Evolutionary conservation across 2,329 filamentous ascomycete genomes (phyloP).

Genomic region (Exserohilum turcica): DNA sequence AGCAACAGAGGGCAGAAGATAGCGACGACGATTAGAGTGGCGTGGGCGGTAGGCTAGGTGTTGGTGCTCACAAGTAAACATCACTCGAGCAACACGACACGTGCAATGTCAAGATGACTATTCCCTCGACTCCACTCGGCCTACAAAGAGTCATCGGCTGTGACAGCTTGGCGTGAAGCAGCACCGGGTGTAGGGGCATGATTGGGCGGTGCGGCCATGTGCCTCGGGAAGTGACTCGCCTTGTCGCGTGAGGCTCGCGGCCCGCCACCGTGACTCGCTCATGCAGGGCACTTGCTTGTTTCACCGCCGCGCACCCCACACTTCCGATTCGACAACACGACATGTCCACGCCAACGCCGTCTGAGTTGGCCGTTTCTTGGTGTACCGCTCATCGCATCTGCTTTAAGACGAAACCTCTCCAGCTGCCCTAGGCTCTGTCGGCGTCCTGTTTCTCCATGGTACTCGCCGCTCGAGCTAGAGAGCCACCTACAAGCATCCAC

Average conservation of each 20-base stretch:
- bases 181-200: constrained; percentile 10
- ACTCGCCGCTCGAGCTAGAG: not conserved
- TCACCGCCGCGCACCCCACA: constrained; percentile 18
- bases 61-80: not conserved
- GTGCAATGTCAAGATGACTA: not conserved
- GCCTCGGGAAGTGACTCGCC: constrained; percentile 3
- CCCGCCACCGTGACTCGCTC: constrained; percentile 20
- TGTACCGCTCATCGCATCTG: not conserved
- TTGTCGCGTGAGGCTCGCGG: constrained; percentile 20
- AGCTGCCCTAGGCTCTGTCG: constrained; percentile 11
- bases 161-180: constrained; percentile 12
- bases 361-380: not conserved
- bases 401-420: not conserved
- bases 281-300: constrained; percentile 16
- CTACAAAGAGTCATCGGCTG: constrained; percentile 3
- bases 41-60: not conserved
- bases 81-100: not conserved
- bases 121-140: constrained; percentile 1
- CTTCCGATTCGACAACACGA: constrained; percentile 19
- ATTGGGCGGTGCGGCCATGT: constrained; percentile 11
- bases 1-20: constrained; percentile 48
- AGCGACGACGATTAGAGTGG: constrained; percentile 40
- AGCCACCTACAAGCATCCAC: not conserved
- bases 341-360: constrained; percentile 7
- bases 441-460: not conserved